Evolutionary conservation across 163 green algal species (phyloP).

Genomic region (Chlorella variabilis): DNA sequence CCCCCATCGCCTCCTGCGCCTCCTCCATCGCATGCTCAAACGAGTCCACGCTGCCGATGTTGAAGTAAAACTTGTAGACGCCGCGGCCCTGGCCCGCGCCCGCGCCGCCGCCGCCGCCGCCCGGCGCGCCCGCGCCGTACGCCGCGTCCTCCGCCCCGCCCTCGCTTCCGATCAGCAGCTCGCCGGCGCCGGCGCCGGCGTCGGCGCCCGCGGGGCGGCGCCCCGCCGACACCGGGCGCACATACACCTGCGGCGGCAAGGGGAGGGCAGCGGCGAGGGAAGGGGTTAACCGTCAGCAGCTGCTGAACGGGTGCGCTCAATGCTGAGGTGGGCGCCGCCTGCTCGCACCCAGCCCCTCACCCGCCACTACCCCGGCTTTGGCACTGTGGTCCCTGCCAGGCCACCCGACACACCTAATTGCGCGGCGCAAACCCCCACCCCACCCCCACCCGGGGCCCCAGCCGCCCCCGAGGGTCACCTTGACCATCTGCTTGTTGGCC

Average conservation of each 20-base stretch:
- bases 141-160: background rate
- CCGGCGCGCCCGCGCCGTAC: background rate
- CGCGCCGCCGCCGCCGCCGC: background rate
- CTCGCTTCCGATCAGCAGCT: background rate
- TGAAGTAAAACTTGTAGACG: slow-evolving; percentile 85
- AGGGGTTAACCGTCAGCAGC: too few species aligned
- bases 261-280: background rate
- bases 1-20: slow-evolving; percentile 76
- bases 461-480: too few species aligned
- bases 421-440: background rate
- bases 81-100: background rate
- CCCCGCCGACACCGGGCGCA: background rate
- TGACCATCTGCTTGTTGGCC: slow-evolving; percentile 90
- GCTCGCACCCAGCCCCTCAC: too few species aligned
- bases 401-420: background rate
- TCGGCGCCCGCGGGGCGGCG: slow-evolving; percentile 15
- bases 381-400: too few species aligned
- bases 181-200: background rate
- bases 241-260: slow-evolving; percentile 11
- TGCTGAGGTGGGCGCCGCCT: too few species aligned
- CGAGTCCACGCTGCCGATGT: slow-evolving; percentile 94
- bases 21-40: slow-evolving; percentile 99
- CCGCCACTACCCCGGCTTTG: too few species aligned
- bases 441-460: background rate
- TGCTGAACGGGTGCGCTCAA: too few species aligned